Evolutionary conservation across 257 asterid genomes (phyloP), one percentile per base, ranked within the genome.

Genomic region (Thymus quinquecostatus): DNA sequence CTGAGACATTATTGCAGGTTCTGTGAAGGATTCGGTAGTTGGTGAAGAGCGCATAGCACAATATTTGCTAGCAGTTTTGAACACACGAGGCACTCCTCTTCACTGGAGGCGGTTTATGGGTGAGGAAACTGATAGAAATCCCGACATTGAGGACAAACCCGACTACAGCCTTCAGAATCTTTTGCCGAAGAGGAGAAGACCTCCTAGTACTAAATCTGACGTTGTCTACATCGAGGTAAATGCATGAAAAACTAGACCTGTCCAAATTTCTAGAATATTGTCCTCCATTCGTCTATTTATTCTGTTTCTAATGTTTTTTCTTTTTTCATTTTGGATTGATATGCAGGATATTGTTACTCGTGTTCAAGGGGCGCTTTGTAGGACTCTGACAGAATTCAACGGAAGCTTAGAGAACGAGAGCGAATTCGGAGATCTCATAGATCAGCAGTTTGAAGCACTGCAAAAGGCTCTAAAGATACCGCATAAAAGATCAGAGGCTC

Each of bases 11-110:
- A 7, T 45, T 81, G 81, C 82, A 93, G 98, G 98, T 77, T 93
- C 96, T 9, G 92, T 93, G 47, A 93, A 93, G 86, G 98, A 93
- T 74, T 91, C 97, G 8, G 92, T 87, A 27, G 97, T 93, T 78
- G 98, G 98, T 44, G 98, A 91, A 81, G 97, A 93, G 70, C 92
- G 96, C 36, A 89, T 91, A 32, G 87, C 86, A 76, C 96, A 91
- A 72, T 93, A 93, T 74, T 72, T 91, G 59, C 82, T 93, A 54
- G 98, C 98, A 44, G 94, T 93, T 77, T 50, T 93, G 69, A 86
- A 85, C 87, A 81, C 86, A 67, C 85, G 96, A 59, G 85, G 96
- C 81, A 91, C 96, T 82, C 97, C 98, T 66, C 87, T 91, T 58
- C 97, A 87, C 9, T 93, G 97, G 97, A 87, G 80, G 74, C 83